These are phyloP conservation scores for Pelargonium cotyledonis DNA, from an alignment of 441 rosid genomes.

Conservation along the genomic window DNA sequence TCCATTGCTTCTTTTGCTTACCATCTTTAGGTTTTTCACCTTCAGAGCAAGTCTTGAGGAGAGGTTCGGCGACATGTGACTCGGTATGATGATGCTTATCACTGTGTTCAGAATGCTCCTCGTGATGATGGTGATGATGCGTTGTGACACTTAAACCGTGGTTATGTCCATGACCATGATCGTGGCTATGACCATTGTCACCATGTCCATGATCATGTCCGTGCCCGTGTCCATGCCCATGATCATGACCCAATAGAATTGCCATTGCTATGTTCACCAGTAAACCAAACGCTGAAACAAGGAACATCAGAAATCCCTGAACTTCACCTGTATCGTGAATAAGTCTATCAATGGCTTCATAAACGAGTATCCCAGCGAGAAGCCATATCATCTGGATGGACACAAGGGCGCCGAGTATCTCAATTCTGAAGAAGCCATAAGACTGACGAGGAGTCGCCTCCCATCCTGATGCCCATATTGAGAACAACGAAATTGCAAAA, in stretches of 20 bases:
- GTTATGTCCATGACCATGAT: conserved; percentile 13
- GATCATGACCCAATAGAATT: conserved; percentile 53
- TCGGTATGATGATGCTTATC: conserved; percentile 29
- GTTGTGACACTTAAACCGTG: background rate
- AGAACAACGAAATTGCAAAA: conserved; percentile 55
- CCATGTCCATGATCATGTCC: conserved; percentile 19
- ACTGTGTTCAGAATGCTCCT: background rate
- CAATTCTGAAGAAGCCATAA: conserved; percentile 60
- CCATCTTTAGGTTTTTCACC: conserved; percentile 21
- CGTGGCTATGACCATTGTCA: conserved; percentile 19
- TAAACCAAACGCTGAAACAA: conserved; percentile 54
- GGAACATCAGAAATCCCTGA: conserved; percentile 56
- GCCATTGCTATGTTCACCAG: conserved; percentile 60
- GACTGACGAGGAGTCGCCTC: conserved; percentile 65
- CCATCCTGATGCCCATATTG: conserved; percentile 70
- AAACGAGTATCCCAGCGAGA: conserved; percentile 63
- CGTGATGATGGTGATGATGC: conserved; percentile 5
- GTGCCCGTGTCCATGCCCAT: conserved; percentile 29
- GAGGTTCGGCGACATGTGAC: conserved; percentile 27
- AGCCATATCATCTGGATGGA: conserved; percentile 73
- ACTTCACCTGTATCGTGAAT: conserved; percentile 48
- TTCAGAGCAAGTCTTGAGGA: conserved; percentile 27
- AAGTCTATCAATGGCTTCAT: conserved; percentile 58
- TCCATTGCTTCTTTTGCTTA: conserved; percentile 36
- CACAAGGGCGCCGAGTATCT: conserved; percentile 58